Evolutionary conservation across 129 eudicot genomes (phyloP), one percentile per base, ranked within the genome.

Genomic region (Helianthus annuus): DNA sequence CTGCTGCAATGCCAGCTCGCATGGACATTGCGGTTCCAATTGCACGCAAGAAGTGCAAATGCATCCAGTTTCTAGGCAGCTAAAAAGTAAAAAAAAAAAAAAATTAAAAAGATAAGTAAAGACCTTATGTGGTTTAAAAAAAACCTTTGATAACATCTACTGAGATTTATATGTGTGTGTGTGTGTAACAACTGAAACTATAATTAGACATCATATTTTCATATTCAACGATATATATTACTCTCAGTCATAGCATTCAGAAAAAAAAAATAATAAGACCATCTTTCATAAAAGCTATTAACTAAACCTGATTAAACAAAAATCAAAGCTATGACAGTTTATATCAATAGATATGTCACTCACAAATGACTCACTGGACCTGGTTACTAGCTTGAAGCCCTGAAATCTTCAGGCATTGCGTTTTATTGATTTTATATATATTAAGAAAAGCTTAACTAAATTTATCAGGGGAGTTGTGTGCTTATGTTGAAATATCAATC

Each of bases 61-160:
- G 98, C 98, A 94, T 85, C 98, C 98, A 94, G 77, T 94, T 94
- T 78, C 96, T 85, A 17, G 97, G 98, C 71, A 94, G 95, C 98
- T 94, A 67, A 80, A 83, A 38, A 17, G 36, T 32, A 66, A 67
- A 62, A 29, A 16, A 3, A 29, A 38, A 29, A 17, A 66, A 67
- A 57, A 29, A 65, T 48, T 44, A 16, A 4, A 29, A 38, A 36
- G 68, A 36, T 38, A 36, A 63, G 68, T 39, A 7, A 63, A 15
- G 8, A 27, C 49, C 16, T 63, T 63, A 36, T 60, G 9, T 29
- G 39, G 64, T 36, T 24, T 27, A 6, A 58, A 10, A 57, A 27
- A 58, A 5, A 10, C 3, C 64, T 27, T 6, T 4, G 0, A 61
- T 61, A 61, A n/a, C 68, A 62, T 62, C 6, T 3, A 32, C 2